A percentile compares a stretch with the other conserved stretches of the same genome.
phyloP scores from a whole-genome alignment of 73 alveolate genomes.

The Effrenium voratum region DNA sequence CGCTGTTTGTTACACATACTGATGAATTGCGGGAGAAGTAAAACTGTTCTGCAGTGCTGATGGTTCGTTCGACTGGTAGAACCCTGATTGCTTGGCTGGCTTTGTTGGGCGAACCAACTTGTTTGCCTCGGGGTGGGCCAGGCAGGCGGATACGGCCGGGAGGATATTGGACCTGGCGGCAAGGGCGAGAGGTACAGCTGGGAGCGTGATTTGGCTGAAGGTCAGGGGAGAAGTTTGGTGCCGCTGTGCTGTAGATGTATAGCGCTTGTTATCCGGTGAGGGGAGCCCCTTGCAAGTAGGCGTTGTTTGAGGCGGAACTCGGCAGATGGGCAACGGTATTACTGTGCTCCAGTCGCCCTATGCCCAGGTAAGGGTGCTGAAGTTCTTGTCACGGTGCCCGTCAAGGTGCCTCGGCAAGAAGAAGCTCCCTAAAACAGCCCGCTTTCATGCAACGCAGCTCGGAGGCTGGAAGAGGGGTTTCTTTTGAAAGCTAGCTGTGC shows the following conservation, averaged over 20 bases:
- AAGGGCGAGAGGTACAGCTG: background rate
- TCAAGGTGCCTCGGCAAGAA: background rate
- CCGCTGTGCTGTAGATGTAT: background rate
- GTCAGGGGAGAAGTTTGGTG: background rate
- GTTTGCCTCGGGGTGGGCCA: background rate
- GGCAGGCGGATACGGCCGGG: background rate
- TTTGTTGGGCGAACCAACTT: background rate
- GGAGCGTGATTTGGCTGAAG: constrained; percentile 2
- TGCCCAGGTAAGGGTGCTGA: constrained; percentile 37
- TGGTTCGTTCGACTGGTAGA: background rate
- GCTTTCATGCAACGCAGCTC: no score
- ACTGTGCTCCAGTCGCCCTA: background rate
- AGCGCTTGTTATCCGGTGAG: background rate
- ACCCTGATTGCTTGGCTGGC: background rate
- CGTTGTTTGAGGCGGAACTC: background rate
- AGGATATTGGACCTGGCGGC: background rate
- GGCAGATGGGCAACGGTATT: background rate
- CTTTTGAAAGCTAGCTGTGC: background rate
- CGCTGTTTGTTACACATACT: background rate
- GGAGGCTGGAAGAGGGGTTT: background rate
- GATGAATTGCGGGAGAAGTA: background rate
- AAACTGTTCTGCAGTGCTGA: background rate
- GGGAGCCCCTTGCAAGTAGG: background rate
- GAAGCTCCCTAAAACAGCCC: background rate
- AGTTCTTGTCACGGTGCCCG: constrained; percentile 55